Evolutionary conservation across 805 yeast species (phyloP).

Genomic region (Blastobotrys terrestris): DNA sequence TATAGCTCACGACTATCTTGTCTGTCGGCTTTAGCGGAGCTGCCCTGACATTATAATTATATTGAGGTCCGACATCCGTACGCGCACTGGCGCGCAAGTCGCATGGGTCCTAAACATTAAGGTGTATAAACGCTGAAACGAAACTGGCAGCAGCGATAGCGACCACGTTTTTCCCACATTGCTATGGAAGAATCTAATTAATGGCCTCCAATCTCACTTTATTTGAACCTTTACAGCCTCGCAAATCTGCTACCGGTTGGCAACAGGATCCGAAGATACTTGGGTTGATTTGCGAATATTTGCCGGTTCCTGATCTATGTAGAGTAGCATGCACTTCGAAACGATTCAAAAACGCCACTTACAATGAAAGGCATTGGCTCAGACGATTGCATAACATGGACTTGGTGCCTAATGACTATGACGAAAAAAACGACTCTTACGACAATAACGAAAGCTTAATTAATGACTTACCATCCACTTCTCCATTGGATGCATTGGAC

Average conservation of each 20-base stretch:
- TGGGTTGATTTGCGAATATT: slow-evolving; percentile 8
- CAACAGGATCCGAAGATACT: neutral
- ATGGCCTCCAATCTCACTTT: neutral
- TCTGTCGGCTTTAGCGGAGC: too few species aligned
- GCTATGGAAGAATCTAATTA: neutral
- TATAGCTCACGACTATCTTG: too few species aligned
- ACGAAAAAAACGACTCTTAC: neutral
- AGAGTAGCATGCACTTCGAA: slow-evolving; percentile 35
- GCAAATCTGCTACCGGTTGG: neutral
- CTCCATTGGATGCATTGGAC: slow-evolving; percentile 15
- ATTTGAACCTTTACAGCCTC: slow-evolving; percentile 1
- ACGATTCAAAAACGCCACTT: slow-evolving; percentile 35
- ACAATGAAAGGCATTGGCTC: slow-evolving; percentile 29
- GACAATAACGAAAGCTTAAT: neutral
- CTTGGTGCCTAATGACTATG: neutral
- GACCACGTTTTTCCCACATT: neutral
- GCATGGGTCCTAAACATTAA: too few species aligned
- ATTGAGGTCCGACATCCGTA: too few species aligned
- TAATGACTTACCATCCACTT: neutral
- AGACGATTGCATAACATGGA: neutral
- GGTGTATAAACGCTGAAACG: neutral
- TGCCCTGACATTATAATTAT: too few species aligned
- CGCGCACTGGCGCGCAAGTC: too few species aligned
- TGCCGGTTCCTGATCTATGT: slow-evolving; percentile 32
- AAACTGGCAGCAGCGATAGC: neutral